Percentiles rank a stretch among this genome's conserved stretches.
These are phyloP conservation scores for Phytophthora kernoviae DNA, from an alignment of 352 stramenopile species.

Conservation along the genomic window DNA sequence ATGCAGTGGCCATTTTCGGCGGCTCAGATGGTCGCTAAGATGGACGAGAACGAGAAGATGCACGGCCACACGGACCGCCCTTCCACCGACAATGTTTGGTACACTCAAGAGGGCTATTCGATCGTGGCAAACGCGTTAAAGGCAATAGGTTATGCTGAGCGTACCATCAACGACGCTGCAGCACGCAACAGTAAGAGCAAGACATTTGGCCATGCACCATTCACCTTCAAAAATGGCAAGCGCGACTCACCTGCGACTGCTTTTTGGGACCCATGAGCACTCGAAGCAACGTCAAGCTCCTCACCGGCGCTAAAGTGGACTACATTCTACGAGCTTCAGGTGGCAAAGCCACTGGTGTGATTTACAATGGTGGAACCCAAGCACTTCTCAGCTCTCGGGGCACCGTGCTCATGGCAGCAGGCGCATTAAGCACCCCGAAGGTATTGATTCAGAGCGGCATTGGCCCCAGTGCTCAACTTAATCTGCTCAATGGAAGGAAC, in stretches of 20 bases:
- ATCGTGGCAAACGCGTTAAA: slow-evolving; percentile 46
- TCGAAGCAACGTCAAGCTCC: slow-evolving; percentile 53
- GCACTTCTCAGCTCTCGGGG: slow-evolving; percentile 38
- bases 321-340: slow-evolving; percentile 47
- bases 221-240: slow-evolving; percentile 55
- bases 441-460: slow-evolving; percentile 82
- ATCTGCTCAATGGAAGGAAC: slow-evolving; percentile 34
- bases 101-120: slow-evolving; percentile 57
- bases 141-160: slow-evolving; percentile 38
- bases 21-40: slow-evolving; percentile 64
- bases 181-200: slow-evolving; percentile 59
- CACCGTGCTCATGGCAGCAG: slow-evolving; percentile 71
- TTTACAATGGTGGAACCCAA: slow-evolving; percentile 48
- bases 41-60: slow-evolving; percentile 53
- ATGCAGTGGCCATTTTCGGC: slow-evolving; percentile 59
- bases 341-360: slow-evolving; percentile 44
- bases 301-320: slow-evolving; percentile 46
- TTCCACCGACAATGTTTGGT: slow-evolving; percentile 50
- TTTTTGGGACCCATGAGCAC: slow-evolving; percentile 51
- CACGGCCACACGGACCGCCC: slow-evolving; percentile 53
- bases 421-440: slow-evolving; percentile 73
- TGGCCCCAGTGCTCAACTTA: slow-evolving; percentile 57
- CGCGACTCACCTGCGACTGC: slow-evolving; percentile 53
- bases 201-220: slow-evolving; percentile 55
- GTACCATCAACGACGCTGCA: slow-evolving; percentile 47